phyloP scores from a whole-genome alignment of 345 rosid genomes.

The Laguncularia racemosa region DNA sequence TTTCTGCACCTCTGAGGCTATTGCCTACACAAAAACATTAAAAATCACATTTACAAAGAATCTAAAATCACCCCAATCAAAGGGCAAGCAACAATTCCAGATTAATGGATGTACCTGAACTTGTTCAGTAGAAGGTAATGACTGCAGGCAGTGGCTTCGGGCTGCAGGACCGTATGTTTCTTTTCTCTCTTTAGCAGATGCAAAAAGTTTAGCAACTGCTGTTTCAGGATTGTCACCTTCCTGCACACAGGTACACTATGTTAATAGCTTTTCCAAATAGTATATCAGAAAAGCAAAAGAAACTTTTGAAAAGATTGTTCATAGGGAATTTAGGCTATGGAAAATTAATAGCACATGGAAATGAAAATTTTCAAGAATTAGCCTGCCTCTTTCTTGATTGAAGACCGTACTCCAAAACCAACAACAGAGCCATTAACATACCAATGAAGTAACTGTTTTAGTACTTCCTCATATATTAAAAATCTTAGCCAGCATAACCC shows the following conservation, averaged over 20 bases:
- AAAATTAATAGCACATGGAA: no score
- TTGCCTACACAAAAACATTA: constrained; percentile 38
- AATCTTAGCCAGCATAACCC: no score
- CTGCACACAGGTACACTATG: constrained; percentile 25
- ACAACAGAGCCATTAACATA: no score
- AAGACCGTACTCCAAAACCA: no score
- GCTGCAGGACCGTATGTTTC: constrained; percentile 42
- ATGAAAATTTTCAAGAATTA: no score
- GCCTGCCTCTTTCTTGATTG: no score
- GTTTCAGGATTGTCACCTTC: constrained; percentile 84
- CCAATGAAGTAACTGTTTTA: no score
- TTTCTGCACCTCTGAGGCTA: constrained; percentile 85
- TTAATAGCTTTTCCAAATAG: background rate
- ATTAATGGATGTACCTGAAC: constrained; percentile 45
- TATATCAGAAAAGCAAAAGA: background rate
- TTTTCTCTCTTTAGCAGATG: constrained; percentile 56
- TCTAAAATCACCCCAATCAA: constrained; percentile 1
- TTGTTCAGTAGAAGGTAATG: constrained; percentile 81
- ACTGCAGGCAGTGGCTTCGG: constrained; percentile 65
- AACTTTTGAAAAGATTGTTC: no score
- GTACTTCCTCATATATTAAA: no score
- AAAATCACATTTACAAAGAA: constrained; percentile 5
- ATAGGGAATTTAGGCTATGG: no score
- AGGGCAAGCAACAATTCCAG: background rate
- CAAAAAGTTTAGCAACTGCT: constrained; percentile 92